These are phyloP conservation scores for Auriculariales sp. DNA, from an alignment of 768 basidiomycete species.

Conservation along the genomic window DNA sequence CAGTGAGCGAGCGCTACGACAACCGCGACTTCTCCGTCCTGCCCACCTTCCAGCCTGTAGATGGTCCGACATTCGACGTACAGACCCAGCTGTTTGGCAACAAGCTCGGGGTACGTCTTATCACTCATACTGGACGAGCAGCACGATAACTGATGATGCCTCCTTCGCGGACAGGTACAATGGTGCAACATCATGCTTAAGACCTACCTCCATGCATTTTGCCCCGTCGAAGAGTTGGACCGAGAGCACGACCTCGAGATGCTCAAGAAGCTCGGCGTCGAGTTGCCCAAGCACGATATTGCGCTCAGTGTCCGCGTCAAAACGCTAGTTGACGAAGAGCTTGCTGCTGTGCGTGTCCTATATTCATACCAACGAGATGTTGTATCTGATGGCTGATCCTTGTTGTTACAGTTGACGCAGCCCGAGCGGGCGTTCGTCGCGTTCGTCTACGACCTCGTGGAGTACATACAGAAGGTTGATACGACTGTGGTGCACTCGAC, in stretches of 20 bases:
- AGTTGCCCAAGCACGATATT: neutral
- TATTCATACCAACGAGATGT: neutral
- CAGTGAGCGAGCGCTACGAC: slow-evolving; percentile 50
- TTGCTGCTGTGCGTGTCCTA: neutral
- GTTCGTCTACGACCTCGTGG: neutral
- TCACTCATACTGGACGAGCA: neutral
- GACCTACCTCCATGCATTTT: slow-evolving; percentile 62
- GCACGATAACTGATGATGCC: neutral
- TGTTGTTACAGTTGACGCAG: neutral
- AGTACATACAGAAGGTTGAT: neutral
- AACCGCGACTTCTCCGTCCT: slow-evolving; percentile 77
- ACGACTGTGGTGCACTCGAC: neutral
- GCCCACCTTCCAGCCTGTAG: slow-evolving; percentile 59
- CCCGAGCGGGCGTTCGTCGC: neutral
- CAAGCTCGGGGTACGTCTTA: slow-evolving; percentile 40
- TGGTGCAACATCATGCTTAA: slow-evolving; percentile 66
- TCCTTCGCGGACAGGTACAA: slow-evolving; percentile 29
- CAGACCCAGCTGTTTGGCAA: slow-evolving; percentile 57
- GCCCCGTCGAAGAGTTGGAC: slow-evolving; percentile 67
- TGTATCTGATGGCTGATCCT: neutral
- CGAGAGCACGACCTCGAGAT: neutral
- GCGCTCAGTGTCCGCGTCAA: neutral
- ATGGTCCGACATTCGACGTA: slow-evolving; percentile 35
- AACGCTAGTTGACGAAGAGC: neutral
- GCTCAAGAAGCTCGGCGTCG: neutral